Evolutionary conservation across 331 rosid genomes (phyloP), one percentile per base, ranked within the genome.

Genomic region (Telfairia occidentalis): DNA sequence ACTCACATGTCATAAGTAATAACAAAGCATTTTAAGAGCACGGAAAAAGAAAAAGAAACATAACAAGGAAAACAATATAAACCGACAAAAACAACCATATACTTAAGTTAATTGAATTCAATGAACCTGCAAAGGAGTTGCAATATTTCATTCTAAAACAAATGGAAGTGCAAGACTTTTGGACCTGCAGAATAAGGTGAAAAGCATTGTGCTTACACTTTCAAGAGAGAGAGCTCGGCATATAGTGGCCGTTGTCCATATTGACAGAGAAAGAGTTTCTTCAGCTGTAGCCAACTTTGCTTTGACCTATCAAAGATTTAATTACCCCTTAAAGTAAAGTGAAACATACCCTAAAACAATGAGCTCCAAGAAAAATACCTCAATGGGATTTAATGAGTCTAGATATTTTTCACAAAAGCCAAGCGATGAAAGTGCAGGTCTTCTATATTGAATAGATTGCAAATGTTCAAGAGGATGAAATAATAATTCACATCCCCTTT

Each of bases 211-310:
- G 82, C 96, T 84, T 81, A 94, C 97, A 75, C 84, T 83, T 82
- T 91, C 92, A 67, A 94, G 96, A 84, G 98, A 94, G 54, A 94
- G 90, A 79, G 84, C 95, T 76, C 97, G 95, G 79, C 98, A 94
- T 42, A 86, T 80, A 76, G 97, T 86, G 61, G 96, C 88, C 2
- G 84, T 88, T 71, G 98, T 86, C 98, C 98, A 94, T 70, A 91
- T 75, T 61, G 98, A 94, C 83, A 91, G 80, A 60, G 98, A 81
- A 67, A 81, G 82, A 52, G 91, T 94, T 83, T 94, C 98, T 87
- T 94, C 98, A 63, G 89, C 96, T 76, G 89, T 87, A 69, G 91
- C 91, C 83, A 89, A 78, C 90, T 82, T 88, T 7, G 75, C 57
- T 37, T 78, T 73, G 70, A 78, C 91, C 96, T 91, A 79, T 80